phyloP scores from a whole-genome alignment of 768 basidiomycete genomes.

The Suillus sp. region DNA sequence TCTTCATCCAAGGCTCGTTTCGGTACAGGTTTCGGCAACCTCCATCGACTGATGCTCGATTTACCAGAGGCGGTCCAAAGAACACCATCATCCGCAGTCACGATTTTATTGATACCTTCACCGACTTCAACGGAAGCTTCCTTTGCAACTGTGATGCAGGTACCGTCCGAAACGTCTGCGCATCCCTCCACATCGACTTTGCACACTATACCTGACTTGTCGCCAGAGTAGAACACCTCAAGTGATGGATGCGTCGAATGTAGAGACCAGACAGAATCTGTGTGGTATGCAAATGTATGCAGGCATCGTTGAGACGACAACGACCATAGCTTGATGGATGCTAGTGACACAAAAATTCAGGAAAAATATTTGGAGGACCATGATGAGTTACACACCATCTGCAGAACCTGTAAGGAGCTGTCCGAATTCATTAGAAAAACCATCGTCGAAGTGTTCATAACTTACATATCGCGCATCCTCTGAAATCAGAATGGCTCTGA shows the following conservation, averaged over 20 bases:
- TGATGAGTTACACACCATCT: slow-evolving; percentile 46
- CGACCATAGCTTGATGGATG: slow-evolving; percentile 95
- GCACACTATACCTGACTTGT: slow-evolving; percentile 86
- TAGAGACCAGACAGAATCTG: slow-evolving; percentile 93
- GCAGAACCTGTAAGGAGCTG: slow-evolving; percentile 86
- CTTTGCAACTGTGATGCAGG: slow-evolving; percentile 83
- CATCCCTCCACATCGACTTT: slow-evolving; percentile 89
- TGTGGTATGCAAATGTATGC: slow-evolving; percentile 95
- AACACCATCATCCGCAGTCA: slow-evolving; percentile 77
- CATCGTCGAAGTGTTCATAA: slow-evolving; percentile 12
- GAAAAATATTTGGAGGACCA: slow-evolving; percentile 9
- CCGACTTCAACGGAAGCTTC: slow-evolving; percentile 47
- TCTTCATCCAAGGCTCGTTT: slow-evolving; percentile 20
- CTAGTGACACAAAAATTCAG: slow-evolving; percentile 26
- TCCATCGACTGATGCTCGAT: slow-evolving; percentile 84
- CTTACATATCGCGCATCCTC: slow-evolving; percentile 91
- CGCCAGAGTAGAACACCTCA: slow-evolving; percentile 92
- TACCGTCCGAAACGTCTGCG: slow-evolving; percentile 81
- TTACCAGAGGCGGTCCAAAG: slow-evolving; percentile 91
- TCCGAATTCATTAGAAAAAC: neutral
- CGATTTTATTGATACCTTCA: slow-evolving; percentile 82
- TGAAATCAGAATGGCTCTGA: slow-evolving; percentile 84
- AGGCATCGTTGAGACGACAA: slow-evolving; percentile 84
- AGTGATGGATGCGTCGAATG: slow-evolving; percentile 86
- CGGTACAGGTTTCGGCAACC: slow-evolving; percentile 51